Base-by-base conservation (phyloP, 805 yeast species). In the Zygosaccharomyces pseudorouxii region DNA sequence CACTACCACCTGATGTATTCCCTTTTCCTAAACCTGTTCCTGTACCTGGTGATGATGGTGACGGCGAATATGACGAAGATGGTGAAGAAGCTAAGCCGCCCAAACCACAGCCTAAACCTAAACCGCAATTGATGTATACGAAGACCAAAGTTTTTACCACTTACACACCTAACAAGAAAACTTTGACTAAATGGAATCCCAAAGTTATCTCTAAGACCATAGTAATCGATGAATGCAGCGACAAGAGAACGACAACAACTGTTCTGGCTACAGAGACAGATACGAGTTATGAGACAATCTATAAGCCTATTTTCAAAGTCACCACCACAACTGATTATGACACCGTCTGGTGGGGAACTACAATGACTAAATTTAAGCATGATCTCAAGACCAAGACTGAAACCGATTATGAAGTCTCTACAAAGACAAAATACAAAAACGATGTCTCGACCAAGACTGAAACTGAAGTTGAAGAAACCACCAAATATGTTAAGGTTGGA, bases 311-410 rank as follows among this genome's bases (percentile, higher is more conserved):
- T 30, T 36, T 38, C 45, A 41, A 45, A 25, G 12, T 28, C 8
- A 38, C 40, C 16, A 49, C 55, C 0, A 44, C 44, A 1, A 58
- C 63, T 5, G 50, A 42, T 3, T 59, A 41, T 43, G 51, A 47
- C 3, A 59, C 55, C n/a, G 55, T 55, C 1, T 29, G 47, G 7
- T 47, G 52, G 19, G 55, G 51, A 29, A 54, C 50, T 20, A 63
- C 64, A 1, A 48, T 52, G n/a, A 59, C 67, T 3, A 66, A 62
- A 42, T 45, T 48, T 23, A 64, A 63, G 29, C 62, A 63, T 29
- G 60, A 63, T 9, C 57, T 58, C 37, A 45, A 53, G 19, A 67
- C 70, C 4, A 51, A 59, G 1, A 63, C 68, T 0, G 62, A 56
- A 7, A 46, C 58, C 4, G 58, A 59, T 14, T 52, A 53, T 27